These are phyloP conservation scores for Sophora flavescens DNA, from an alignment of 306 rosid species.

Conservation along the genomic window DNA sequence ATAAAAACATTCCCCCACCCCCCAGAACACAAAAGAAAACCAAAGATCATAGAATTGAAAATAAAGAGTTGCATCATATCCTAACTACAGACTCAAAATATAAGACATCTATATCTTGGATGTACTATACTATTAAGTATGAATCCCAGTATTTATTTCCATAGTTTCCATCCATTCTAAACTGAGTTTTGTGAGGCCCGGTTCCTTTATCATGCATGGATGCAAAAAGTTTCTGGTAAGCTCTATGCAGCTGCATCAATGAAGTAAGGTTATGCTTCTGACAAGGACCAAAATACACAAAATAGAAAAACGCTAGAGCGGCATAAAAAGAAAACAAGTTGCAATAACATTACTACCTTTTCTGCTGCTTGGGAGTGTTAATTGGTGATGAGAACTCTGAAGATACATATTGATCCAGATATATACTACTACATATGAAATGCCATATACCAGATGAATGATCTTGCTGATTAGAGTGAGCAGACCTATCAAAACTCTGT, in stretches of 20 bases:
- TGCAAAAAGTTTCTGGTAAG: slow-evolving; percentile 82
- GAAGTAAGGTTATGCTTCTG: slow-evolving; percentile 44
- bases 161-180: slow-evolving; percentile 89
- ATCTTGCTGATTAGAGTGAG: slow-evolving; percentile 41
- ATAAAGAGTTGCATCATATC: slow-evolving; percentile 24
- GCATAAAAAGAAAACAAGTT: slow-evolving; percentile 15
- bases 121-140: slow-evolving; percentile 13
- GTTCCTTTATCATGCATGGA: slow-evolving; percentile 91
- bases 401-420: slow-evolving; percentile 89
- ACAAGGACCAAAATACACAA: slow-evolving; percentile 10
- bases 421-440: slow-evolving; percentile 92
- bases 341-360: slow-evolving; percentile 59
- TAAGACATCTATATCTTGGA: slow-evolving; percentile 34
- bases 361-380: slow-evolving; percentile 75
- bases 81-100: slow-evolving; percentile 8
- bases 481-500: slow-evolving; percentile 14
- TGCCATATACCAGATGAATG: slow-evolving; percentile 74
- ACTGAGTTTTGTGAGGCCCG: slow-evolving; percentile 93
- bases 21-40: slow-evolving; percentile 20
- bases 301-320: not conserved
- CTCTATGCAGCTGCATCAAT: slow-evolving; percentile 70
- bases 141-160: slow-evolving; percentile 60
- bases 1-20: not conserved
- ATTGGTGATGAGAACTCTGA: slow-evolving; percentile 89
- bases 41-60: slow-evolving; percentile 25